Conservation (phyloP, 2,329 filamentous ascomycete genomes). For the Anthostomella pinea region DNA sequence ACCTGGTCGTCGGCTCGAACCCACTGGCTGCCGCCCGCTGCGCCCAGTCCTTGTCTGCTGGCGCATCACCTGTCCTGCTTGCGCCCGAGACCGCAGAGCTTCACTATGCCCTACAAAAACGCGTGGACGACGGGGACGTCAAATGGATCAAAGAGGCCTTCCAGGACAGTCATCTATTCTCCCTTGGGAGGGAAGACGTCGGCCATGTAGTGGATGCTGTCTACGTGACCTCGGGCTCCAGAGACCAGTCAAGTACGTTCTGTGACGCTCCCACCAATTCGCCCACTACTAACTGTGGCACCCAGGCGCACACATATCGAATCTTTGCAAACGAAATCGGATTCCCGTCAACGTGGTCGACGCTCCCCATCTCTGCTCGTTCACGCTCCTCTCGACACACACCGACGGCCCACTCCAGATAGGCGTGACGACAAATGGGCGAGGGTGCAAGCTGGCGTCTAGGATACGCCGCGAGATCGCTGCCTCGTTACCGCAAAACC, state of each 20-base stretch:
- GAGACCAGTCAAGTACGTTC: constrained; percentile 38
- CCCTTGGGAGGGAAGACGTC: constrained; percentile 76
- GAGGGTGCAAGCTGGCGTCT: constrained; percentile 89
- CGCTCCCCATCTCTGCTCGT: constrained; percentile 80
- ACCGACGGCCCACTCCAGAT: constrained; percentile 89
- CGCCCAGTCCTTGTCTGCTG: constrained; percentile 73
- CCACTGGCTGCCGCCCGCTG: constrained; percentile 84
- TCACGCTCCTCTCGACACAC: constrained; percentile 85
- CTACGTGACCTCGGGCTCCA: constrained; percentile 69
- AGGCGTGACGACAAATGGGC: constrained; percentile 91
- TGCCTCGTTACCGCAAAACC: constrained; percentile 68
- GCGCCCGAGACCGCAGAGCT: constrained; percentile 62
- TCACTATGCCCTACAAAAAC: constrained; percentile 57
- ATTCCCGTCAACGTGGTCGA: constrained; percentile 95
- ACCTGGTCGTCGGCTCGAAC: constrained; percentile 83
- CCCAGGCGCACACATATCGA: constrained; percentile 64
- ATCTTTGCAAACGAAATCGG: constrained; percentile 71
- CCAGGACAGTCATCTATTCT: constrained; percentile 67
- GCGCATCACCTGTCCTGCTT: constrained; percentile 77
- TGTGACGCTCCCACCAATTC: background rate
- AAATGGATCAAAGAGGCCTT: constrained; percentile 67
- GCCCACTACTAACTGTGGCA: constrained; percentile 1
- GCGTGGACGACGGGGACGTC: constrained; percentile 64
- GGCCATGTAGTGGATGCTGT: constrained; percentile 82
- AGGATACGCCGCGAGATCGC: constrained; percentile 87